Conservation (phyloP, 2,329 filamentous ascomycete species). For the Coniochaeta prunicola region DNA sequence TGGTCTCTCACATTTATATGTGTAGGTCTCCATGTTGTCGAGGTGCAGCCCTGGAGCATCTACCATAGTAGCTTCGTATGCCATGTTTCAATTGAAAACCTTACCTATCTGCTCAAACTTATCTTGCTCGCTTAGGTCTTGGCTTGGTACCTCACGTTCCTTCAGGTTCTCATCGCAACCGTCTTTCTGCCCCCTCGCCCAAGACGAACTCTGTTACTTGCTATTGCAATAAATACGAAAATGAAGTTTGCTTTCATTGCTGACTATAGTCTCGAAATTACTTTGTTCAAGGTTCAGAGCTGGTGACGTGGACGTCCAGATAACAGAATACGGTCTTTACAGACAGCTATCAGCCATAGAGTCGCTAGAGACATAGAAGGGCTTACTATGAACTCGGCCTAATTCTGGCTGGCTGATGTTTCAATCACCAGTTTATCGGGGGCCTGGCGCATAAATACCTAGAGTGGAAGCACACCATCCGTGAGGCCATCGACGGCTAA, state of each 20-base stretch:
- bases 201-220: background rate
- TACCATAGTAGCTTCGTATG: too few relatives aligned
- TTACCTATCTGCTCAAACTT: background rate
- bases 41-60: too few relatives aligned
- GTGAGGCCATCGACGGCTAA: background rate
- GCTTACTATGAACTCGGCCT: background rate
- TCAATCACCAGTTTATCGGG: background rate
- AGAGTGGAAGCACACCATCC: slow-evolving; percentile 6
- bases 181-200: background rate
- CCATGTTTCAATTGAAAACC: background rate
- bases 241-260: background rate
- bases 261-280: background rate
- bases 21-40: too few relatives aligned
- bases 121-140: background rate
- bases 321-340: background rate
- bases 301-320: background rate
- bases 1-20: too few relatives aligned
- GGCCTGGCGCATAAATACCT: slow-evolving; percentile 1
- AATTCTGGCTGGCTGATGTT: background rate
- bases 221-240: too few relatives aligned
- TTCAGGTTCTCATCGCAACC: background rate
- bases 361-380: background rate
- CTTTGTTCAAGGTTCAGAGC: background rate
- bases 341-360: background rate
- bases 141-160: background rate